Base-by-base conservation (phyloP, 1,284 basidiomycete species). In the Puccinia triticina region DNA sequence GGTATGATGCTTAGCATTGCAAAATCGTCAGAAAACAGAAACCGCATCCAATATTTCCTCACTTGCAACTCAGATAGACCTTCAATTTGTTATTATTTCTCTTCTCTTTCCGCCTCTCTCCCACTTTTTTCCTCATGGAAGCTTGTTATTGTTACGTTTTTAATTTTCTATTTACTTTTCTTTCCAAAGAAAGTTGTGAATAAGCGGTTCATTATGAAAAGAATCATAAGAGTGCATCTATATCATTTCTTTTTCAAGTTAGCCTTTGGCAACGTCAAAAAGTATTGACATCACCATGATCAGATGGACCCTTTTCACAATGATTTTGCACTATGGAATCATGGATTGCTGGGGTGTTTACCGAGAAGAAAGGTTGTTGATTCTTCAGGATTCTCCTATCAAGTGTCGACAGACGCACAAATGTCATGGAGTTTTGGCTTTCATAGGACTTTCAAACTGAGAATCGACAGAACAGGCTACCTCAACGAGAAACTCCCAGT, bases 1-100 rank as follows among this genome's bases (percentile, higher is more conserved):
- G 77, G 37, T 80, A 80, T 48, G 77, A 80, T 80, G 71, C 64
- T 43, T 66, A 66, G 64, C 37, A 66, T 66, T 23, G 34, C 5
- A 18, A 23, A 37, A 21, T 66, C 18, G 34, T 8, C 0, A 11
- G 29, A 2, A 61, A 34, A 29, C 11, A 61, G 16, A 61, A 61
- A 3, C 5, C n/a, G 34, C 4, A 61, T 18, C 3, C 4, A 43
- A 32, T 18, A 34, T 4, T 18, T 32, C 32, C 26, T 59, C 57
- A 43, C 40, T 43, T 26, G n/a, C n/a, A 21, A 14, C n/a, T 37
- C 59, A 64, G 4, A 16, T 29, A 66, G 61, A 40, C 34, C 61
- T 23, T 23, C 18, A 66, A 66, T 23, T 66, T 66, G 16, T 40
- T 66, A 37, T 40, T 66, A 7, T 40, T 66, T 40, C 40, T 66